Evolutionary conservation across 805 yeast genomes (phyloP).

Genomic region (Saccharomycopsis guyanensis): DNA sequence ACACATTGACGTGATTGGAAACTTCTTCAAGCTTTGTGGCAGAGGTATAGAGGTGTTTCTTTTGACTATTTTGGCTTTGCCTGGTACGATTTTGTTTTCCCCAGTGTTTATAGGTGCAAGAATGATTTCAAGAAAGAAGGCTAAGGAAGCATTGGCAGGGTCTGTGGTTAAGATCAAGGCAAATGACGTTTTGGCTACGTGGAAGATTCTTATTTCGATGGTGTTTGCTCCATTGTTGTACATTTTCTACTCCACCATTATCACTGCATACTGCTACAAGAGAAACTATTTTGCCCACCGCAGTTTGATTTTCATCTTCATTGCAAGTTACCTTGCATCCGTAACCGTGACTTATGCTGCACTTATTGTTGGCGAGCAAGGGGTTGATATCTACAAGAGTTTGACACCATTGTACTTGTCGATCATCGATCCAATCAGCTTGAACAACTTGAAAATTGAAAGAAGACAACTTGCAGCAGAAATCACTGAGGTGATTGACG

Average conservation of each 20-base stretch:
- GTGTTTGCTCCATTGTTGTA: conserved; percentile 81
- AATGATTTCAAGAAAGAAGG: conserved; percentile 61
- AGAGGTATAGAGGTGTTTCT: conserved; percentile 47
- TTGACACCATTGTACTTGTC: conserved; percentile 59
- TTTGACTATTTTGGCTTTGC: conserved; percentile 58
- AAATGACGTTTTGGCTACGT: conserved; percentile 86
- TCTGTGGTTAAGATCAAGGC: conserved; percentile 88
- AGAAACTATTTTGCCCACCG: conserved; percentile 29
- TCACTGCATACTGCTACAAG: conserved; percentile 36
- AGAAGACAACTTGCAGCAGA: conserved; percentile 58
- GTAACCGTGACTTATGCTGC: conserved; percentile 84
- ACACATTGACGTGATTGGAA: conserved; percentile 39
- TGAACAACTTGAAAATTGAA: conserved; percentile 46
- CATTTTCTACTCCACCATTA: conserved; percentile 56
- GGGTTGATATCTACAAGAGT: conserved; percentile 77
- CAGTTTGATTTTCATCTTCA: conserved; percentile 29
- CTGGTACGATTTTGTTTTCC: conserved; percentile 75
- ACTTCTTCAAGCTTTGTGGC: conserved; percentile 40
- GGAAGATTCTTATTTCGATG: conserved; percentile 85
- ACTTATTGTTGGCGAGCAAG: conserved; percentile 81
- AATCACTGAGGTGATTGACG: conserved; percentile 73
- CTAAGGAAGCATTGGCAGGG: conserved; percentile 74
- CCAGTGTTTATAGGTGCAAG: conserved; percentile 80
- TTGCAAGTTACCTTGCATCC: conserved; percentile 44
- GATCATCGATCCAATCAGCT: conserved; percentile 33